A percentile compares a stretch with the other conserved stretches of the same genome.
phyloP scores from a whole-genome alignment of 1,284 basidiomycete species.

The Pseudozyma thailandica region DNA sequence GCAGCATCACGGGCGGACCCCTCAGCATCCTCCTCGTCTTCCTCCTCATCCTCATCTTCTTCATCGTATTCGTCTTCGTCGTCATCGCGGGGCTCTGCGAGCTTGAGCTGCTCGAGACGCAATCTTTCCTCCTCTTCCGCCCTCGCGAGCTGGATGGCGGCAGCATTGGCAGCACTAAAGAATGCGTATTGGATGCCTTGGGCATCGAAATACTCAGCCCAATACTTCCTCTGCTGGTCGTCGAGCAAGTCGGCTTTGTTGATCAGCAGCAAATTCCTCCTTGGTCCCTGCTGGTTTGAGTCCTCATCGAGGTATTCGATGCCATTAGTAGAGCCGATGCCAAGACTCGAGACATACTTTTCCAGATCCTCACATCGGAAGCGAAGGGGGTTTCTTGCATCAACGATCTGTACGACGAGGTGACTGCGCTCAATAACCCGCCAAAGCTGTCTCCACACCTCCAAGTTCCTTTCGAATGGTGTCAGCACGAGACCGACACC shows the following conservation, averaged over 20 bases:
- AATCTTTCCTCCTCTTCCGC: slow-evolving; percentile 71
- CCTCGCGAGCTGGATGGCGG: slow-evolving; percentile 75
- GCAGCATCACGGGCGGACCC: slow-evolving; percentile 36
- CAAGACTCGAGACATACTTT: slow-evolving; percentile 60
- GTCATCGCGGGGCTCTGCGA: slow-evolving; percentile 56
- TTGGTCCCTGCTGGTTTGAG: slow-evolving; percentile 74
- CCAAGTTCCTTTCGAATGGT: slow-evolving; percentile 68
- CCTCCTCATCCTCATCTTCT: slow-evolving; percentile 61
- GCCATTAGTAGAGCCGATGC: slow-evolving; percentile 86
- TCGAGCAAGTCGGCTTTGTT: slow-evolving; percentile 97
- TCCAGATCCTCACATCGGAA: slow-evolving; percentile 68
- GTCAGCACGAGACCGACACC: slow-evolving; percentile 66
- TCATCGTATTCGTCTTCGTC: slow-evolving; percentile 51
- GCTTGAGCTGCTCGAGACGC: slow-evolving; percentile 63
- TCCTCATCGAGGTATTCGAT: slow-evolving; percentile 85
- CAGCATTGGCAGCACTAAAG: slow-evolving; percentile 92
- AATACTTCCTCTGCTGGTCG: slow-evolving; percentile 78
- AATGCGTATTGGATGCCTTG: slow-evolving; percentile 87
- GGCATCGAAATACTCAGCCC: slow-evolving; percentile 94
- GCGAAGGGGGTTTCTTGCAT: slow-evolving; percentile 65
- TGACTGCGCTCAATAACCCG: slow-evolving; percentile 66
- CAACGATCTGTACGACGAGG: slow-evolving; percentile 67
- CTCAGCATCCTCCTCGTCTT: slow-evolving; percentile 63
- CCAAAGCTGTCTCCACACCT: slow-evolving; percentile 68
- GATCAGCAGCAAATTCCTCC: slow-evolving; percentile 85